phyloP scores from a whole-genome alignment of 1,139 yeast genomes.

The Zygosaccharomyces pseudobailii region DNA sequence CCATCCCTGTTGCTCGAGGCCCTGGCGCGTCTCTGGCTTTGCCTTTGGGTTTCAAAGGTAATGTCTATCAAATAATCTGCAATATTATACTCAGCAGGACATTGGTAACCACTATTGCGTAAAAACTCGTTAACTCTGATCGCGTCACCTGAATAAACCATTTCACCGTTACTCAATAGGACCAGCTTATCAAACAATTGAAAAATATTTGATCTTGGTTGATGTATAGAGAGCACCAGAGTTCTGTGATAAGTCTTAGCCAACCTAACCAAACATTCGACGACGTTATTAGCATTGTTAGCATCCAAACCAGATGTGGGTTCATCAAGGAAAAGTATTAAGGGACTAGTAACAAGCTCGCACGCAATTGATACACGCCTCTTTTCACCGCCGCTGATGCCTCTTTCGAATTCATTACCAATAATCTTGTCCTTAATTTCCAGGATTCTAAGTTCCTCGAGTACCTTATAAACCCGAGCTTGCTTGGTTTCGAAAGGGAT shows the following conservation, averaged over 20 bases:
- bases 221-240: conserved; percentile 88
- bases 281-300: conserved; percentile 85
- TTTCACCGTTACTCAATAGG: conserved; percentile 75
- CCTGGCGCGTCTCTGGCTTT: conserved; percentile 9
- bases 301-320: conserved; percentile 96
- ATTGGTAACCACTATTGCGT: conserved; percentile 65
- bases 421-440: conserved; percentile 79
- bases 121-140: conserved; percentile 68
- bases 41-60: conserved; percentile 54
- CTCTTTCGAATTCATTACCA: conserved; percentile 86
- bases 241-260: conserved; percentile 82
- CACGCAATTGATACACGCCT: conserved; percentile 87
- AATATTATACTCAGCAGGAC: conserved; percentile 87
- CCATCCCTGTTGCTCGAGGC: conserved; percentile 9
- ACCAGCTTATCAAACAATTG: conserved; percentile 80
- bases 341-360: conserved; percentile 81
- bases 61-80: conserved; percentile 92
- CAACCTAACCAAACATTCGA: conserved; percentile 75
- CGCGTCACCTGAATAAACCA: conserved; percentile 85
- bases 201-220: conserved; percentile 95
- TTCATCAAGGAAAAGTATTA: conserved; percentile 75
- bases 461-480: conserved; percentile 75
- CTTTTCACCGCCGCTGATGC: conserved; percentile 93
- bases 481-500: conserved; percentile 73
- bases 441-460: conserved; percentile 77